Percentiles rank a stretch among this genome's conserved stretches.
phyloP scores from a whole-genome alignment of 495 filamentous ascomycete species.

The Thermothielavioides terrestris region DNA sequence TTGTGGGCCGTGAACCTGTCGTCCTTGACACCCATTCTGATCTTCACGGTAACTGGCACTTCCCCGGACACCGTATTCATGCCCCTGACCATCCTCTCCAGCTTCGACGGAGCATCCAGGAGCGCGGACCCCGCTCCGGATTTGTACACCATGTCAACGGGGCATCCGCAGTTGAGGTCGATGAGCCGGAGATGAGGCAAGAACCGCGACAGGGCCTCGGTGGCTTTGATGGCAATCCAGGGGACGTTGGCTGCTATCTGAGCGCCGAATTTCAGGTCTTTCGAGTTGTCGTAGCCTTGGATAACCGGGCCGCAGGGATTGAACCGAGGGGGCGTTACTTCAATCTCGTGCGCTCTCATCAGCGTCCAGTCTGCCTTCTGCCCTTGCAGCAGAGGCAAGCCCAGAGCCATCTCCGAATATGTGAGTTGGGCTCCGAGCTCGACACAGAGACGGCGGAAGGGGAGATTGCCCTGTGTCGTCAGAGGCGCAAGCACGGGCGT shows the following conservation, averaged over 20 bases:
- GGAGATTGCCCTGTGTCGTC: conserved; percentile 93
- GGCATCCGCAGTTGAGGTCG: conserved; percentile 94
- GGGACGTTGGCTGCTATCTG: conserved; percentile 88
- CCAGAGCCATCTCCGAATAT: conserved; percentile 98
- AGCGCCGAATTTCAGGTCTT: conserved; percentile 78
- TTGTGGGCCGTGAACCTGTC: conserved; percentile 69
- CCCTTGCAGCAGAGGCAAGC: conserved; percentile 83
- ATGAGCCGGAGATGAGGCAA: conserved; percentile 78
- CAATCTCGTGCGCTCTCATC: conserved; percentile 78
- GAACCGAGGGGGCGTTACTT: conserved; percentile 58
- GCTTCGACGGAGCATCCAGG: conserved; percentile 68
- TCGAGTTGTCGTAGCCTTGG: conserved; percentile 67
- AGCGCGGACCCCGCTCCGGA: conserved; percentile 90
- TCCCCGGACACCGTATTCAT: conserved; percentile 89
- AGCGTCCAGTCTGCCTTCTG: conserved; percentile 88
- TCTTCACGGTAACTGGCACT: conserved; percentile 86
- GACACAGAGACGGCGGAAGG: conserved; percentile 87
- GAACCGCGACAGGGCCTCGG: conserved; percentile 66
- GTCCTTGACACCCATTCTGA: conserved; percentile 84
- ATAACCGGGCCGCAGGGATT: conserved; percentile 41
- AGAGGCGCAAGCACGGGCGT: conserved; percentile 82
- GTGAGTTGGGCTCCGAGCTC: conserved; percentile 85
- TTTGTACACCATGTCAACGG: conserved; percentile 84
- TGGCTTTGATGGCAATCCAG: conserved; percentile 76
- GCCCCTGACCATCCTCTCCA: conserved; percentile 85